These are phyloP conservation scores for Leishmania major DNA, from an alignment of 208 protist genomes.

Conservation along the genomic window DNA sequence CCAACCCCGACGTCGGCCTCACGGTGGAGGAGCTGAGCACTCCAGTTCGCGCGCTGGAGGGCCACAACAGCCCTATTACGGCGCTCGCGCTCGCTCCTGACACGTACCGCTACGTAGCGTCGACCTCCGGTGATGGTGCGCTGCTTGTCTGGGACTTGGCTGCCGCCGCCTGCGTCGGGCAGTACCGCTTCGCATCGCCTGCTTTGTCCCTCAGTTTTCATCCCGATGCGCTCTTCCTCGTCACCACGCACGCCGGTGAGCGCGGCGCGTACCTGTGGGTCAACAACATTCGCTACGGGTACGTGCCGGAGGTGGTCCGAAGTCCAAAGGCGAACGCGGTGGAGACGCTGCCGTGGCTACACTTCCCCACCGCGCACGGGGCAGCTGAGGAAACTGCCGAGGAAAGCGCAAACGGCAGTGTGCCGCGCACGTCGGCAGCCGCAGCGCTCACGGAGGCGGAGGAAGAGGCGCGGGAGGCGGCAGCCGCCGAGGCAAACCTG, in stretches of 20 bases:
- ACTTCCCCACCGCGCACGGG: slow-evolving; percentile 82
- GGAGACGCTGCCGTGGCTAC: slow-evolving; percentile 64
- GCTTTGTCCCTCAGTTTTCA: slow-evolving; percentile 85
- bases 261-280: slow-evolving; percentile 85
- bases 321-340: slow-evolving; percentile 41
- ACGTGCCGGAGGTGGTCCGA: slow-evolving; percentile 78
- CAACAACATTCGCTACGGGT: slow-evolving; percentile 91
- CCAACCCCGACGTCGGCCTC: slow-evolving; percentile 67
- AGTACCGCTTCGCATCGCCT: slow-evolving; percentile 77
- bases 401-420: slow-evolving; percentile 15
- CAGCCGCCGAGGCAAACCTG: slow-evolving; percentile 44
- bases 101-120: slow-evolving; percentile 72
- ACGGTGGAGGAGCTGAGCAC: slow-evolving; percentile 35
- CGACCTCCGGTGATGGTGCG: slow-evolving; percentile 68
- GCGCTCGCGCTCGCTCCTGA: slow-evolving; percentile 80
- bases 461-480: slow-evolving; percentile 30
- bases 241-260: slow-evolving; percentile 84
- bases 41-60: slow-evolving; percentile 80
- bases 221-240: slow-evolving; percentile 85
- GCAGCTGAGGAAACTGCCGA: slow-evolving; percentile 41
- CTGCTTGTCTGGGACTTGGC: slow-evolving; percentile 88
- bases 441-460: slow-evolving; percentile 25
- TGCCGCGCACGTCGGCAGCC: slow-evolving; percentile 1
- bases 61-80: slow-evolving; percentile 83
- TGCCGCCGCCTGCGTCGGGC: slow-evolving; percentile 80